phyloP scores from a whole-genome alignment of 805 yeast genomes.

The Pichia kluyveri region DNA sequence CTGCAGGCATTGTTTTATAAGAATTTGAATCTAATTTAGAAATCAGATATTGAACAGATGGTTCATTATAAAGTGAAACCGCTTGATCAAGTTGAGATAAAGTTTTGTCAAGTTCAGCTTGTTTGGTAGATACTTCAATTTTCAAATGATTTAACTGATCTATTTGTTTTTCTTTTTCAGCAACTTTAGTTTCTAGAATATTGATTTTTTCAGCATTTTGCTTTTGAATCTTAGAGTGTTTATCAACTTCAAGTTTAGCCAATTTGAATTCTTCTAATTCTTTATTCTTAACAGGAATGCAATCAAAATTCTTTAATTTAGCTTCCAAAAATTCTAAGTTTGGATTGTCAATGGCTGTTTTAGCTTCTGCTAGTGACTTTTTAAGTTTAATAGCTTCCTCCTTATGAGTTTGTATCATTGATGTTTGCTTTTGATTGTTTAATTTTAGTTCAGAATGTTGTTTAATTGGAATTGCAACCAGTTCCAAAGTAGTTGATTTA shows the following conservation, averaged over 20 bases:
- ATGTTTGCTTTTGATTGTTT: background rate
- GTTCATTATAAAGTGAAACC: constrained; percentile 3
- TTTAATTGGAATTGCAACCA: no score
- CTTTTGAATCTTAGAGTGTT: no score
- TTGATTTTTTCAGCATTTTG: constrained; percentile 2
- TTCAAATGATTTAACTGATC: constrained; percentile 9
- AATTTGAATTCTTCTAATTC: background rate
- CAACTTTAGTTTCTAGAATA: background rate
- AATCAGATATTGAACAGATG: constrained; percentile 8
- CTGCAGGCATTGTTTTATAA: background rate
- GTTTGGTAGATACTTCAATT: constrained; percentile 4
- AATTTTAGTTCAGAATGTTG: background rate
- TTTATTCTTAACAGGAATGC: background rate
- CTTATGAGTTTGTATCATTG: background rate
- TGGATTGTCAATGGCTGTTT: background rate
- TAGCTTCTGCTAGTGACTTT: background rate
- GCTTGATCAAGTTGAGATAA: background rate
- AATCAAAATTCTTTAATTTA: background rate
- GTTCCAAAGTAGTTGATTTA: no score
- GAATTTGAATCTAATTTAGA: background rate
- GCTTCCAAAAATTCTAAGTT: background rate
- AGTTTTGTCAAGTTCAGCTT: background rate
- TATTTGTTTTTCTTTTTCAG: background rate
- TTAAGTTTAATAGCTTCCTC: background rate
- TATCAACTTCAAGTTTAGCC: no score